Conservation (phyloP, 345 rosid species). For the Bruguiera parviflora region DNA sequence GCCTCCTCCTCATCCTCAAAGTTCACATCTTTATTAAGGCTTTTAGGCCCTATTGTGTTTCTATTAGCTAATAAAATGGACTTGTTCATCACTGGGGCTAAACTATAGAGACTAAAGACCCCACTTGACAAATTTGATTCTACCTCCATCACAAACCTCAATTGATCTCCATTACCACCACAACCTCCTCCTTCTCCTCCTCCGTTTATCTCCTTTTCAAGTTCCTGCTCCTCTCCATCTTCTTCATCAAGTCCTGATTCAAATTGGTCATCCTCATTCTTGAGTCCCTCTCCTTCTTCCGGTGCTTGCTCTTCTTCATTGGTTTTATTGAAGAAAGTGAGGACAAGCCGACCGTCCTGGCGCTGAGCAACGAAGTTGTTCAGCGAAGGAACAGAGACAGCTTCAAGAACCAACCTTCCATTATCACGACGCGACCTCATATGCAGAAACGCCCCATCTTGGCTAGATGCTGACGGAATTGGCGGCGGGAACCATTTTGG, state of each 20-base stretch:
- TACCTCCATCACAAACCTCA: slow-evolving; percentile 25
- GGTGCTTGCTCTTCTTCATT: slow-evolving; percentile 17
- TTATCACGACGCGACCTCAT: slow-evolving; percentile 75
- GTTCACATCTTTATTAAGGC: slow-evolving; percentile 26
- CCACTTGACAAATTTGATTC: slow-evolving; percentile 38
- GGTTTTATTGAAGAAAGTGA: slow-evolving; percentile 38
- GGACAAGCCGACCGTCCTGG: slow-evolving; percentile 84
- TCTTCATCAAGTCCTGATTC: slow-evolving; percentile 19
- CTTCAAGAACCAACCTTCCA: slow-evolving; percentile 87
- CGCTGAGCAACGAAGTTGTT: slow-evolving; percentile 71
- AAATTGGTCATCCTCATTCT: slow-evolving; percentile 4
- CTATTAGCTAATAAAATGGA: slow-evolving; percentile 41
- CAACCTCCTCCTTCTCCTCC: slow-evolving; percentile 2
- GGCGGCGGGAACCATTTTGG: slow-evolving; percentile 74
- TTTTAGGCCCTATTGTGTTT: slow-evolving; percentile 52
- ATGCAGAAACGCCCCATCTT: slow-evolving; percentile 49
- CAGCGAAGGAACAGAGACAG: slow-evolving; percentile 63
- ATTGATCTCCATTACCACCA: slow-evolving; percentile 15
- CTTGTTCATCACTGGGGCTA: slow-evolving; percentile 49
- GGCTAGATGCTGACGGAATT: slow-evolving; percentile 54
- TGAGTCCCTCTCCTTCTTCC: background rate
- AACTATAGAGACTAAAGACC: slow-evolving; percentile 44
- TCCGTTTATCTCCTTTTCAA: slow-evolving; percentile 19
- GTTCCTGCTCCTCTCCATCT: slow-evolving; percentile 19
- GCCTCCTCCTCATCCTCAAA: slow-evolving; percentile 21